Evolutionary conservation across 192 early-diverging fungal genomes (phyloP).

Genomic region (Coemansia erecta): DNA sequence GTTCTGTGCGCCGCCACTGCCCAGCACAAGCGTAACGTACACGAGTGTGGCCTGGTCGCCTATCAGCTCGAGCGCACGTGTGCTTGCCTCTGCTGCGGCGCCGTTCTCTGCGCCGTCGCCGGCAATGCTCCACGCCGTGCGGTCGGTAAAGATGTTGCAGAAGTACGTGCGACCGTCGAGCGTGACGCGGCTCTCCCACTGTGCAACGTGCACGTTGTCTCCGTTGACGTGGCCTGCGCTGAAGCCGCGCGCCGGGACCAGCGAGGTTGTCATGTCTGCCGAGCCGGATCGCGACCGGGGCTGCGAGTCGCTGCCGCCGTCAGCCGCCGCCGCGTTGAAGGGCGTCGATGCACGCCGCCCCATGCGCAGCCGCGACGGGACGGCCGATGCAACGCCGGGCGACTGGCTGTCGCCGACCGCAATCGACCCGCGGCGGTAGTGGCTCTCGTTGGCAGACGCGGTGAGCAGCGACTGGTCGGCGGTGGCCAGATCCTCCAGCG

Average conservation of each 20-base stretch:
- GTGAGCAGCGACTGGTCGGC: constrained; percentile 44
- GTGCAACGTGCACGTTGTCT: constrained; percentile 28
- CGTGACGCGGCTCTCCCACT: constrained; percentile 63
- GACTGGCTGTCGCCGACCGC: constrained; percentile 45
- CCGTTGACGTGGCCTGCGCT: not conserved
- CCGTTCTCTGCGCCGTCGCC: constrained; percentile 36
- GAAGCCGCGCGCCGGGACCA: constrained; percentile 17
- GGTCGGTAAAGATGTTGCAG: constrained; percentile 70
- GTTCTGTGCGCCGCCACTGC: not conserved
- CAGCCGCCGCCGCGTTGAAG: constrained; percentile 10
- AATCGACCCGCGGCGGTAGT: constrained; percentile 56
- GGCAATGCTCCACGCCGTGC: constrained; percentile 57
- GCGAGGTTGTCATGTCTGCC: constrained; percentile 13
- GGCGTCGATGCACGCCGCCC: constrained; percentile 41
- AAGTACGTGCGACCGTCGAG: constrained; percentile 61
- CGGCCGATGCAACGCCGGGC: constrained; percentile 56
- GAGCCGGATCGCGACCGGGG: constrained; percentile 21
- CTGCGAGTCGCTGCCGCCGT: not conserved
- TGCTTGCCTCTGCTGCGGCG: constrained; percentile 9
- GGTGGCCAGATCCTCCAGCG: constrained; percentile 13
- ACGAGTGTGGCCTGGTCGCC: constrained; percentile 48
- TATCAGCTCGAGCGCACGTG: constrained; percentile 42
- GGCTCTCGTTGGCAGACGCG: constrained; percentile 49
- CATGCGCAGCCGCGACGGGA: constrained; percentile 52
- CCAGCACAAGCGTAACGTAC: constrained; percentile 37